Evolutionary conservation across 164 flowering plant species (phyloP).

Genomic region (Umbellularia californica): DNA sequence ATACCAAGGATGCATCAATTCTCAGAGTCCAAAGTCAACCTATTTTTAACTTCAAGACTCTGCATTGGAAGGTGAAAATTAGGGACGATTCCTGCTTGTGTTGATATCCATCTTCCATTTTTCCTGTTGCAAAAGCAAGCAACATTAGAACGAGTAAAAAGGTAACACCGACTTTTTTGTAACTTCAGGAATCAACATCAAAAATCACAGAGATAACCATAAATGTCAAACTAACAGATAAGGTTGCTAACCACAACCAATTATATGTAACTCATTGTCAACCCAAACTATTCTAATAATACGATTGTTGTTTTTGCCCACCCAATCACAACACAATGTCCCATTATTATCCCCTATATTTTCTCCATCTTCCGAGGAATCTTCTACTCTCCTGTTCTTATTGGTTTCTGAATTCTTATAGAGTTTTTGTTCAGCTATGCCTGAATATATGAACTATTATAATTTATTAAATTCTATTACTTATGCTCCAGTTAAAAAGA

Average conservation of each 20-base stretch:
- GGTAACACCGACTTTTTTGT: neutral
- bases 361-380: too few species aligned
- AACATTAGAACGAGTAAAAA: neutral
- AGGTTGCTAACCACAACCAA: neutral
- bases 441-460: too few species aligned
- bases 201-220: neutral
- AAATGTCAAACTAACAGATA: neutral
- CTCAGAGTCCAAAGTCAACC: conserved; percentile 30
- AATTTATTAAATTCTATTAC: too few species aligned
- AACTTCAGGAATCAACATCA: neutral
- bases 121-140: conserved; percentile 28
- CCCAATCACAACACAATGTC: neutral
- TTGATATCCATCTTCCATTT: conserved; percentile 47
- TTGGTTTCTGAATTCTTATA: too few species aligned
- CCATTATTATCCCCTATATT: too few species aligned
- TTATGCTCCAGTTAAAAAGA: too few species aligned
- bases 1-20: neutral
- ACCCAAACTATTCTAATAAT: neutral
- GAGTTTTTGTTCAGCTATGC: too few species aligned
- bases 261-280: too few species aligned
- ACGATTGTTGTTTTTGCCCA: neutral
- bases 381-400: too few species aligned
- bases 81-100: conserved; percentile 60
- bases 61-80: conserved; percentile 89
- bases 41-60: conserved; percentile 73